Percentiles rank a stretch among this genome's conserved stretches.
Conservation (phyloP, 306 rosid genomes). For the Lathyrus aphaca region DNA sequence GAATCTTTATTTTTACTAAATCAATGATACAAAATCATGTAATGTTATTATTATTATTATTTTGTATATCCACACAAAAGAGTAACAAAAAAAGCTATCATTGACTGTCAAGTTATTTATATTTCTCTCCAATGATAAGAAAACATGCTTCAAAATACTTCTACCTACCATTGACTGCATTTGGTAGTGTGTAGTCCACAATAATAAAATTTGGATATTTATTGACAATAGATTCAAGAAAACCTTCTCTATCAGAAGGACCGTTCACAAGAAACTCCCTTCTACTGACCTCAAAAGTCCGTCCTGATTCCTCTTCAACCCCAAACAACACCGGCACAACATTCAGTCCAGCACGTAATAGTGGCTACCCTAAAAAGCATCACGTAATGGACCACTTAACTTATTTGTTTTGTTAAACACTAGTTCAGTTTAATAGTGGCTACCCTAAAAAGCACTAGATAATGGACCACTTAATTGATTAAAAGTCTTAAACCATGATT, state of each 20-base stretch:
- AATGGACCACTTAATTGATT: too few species aligned
- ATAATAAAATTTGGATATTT: constrained; percentile 75
- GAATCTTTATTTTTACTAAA: too few species aligned
- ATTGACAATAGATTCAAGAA: constrained; percentile 60
- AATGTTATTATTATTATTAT: too few species aligned
- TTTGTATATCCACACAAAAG: too few species aligned
- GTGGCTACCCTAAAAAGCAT: too few species aligned
- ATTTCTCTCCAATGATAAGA: background rate
- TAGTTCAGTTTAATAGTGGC: too few species aligned
- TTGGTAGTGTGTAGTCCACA: constrained; percentile 84
- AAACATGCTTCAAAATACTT: constrained; percentile 22
- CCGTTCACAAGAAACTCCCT: constrained; percentile 77
- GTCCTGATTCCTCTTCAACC: constrained; percentile 63
- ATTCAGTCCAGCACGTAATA: constrained; percentile 58
- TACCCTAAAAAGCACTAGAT: too few species aligned
- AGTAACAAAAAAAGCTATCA: too few species aligned
- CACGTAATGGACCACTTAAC: too few species aligned
- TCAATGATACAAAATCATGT: too few species aligned
- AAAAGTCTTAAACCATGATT: too few species aligned
- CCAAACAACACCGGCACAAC: constrained; percentile 89
- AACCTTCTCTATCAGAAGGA: constrained; percentile 68
- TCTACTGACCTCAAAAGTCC: constrained; percentile 59
- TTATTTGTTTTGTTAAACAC: too few species aligned
- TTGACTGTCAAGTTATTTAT: background rate
- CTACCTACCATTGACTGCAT: constrained; percentile 78